A percentile compares a stretch with the other conserved stretches of the same genome.
Evolutionary conservation across 495 filamentous ascomycete genomes (phyloP).

Genomic region (Barbatosphaeria neglecta): DNA sequence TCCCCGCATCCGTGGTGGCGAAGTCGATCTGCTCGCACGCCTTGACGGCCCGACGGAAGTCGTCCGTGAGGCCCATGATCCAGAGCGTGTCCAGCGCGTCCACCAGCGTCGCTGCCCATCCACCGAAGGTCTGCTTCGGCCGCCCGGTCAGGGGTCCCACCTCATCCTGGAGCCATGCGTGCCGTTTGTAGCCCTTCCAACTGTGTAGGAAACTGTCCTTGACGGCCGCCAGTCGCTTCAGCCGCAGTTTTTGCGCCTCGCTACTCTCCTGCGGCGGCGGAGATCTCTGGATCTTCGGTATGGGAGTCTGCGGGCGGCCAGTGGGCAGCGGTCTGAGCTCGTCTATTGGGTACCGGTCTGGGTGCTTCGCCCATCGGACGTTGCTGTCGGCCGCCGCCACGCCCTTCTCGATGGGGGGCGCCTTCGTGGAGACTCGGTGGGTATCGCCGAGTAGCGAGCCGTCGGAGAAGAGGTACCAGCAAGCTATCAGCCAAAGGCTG

Average conservation of each 20-base stretch:
- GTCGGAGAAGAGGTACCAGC: neutral
- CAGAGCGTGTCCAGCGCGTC: constrained; percentile 80
- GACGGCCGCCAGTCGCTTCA: constrained; percentile 22
- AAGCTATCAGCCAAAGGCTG: neutral
- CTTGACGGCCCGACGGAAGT: constrained; percentile 65
- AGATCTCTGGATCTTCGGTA: constrained; percentile 9
- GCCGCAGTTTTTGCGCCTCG: neutral
- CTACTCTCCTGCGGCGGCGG: constrained; percentile 6
- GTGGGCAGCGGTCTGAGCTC: constrained; percentile 38
- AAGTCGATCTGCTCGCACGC: constrained; percentile 67
- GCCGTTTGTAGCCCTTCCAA: constrained; percentile 58
- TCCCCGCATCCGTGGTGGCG: constrained; percentile 29
- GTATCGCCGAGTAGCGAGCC: neutral
- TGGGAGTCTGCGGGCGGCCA: constrained; percentile 13
- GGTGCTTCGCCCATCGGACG: constrained; percentile 22
- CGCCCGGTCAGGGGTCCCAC: constrained; percentile 46
- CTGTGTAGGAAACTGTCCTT: constrained; percentile 53
- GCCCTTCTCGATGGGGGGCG: neutral
- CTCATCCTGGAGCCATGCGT: constrained; percentile 65
- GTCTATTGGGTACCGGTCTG: constrained; percentile 37
- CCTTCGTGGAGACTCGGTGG: neutral
- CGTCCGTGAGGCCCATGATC: constrained; percentile 78
- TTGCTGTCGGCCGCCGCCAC: neutral
- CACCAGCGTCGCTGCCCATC: constrained; percentile 78
- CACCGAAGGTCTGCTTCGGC: constrained; percentile 54